phyloP scores from a whole-genome alignment of 2,329 filamentous ascomycete species.

The Fusarium mundagurra region DNA sequence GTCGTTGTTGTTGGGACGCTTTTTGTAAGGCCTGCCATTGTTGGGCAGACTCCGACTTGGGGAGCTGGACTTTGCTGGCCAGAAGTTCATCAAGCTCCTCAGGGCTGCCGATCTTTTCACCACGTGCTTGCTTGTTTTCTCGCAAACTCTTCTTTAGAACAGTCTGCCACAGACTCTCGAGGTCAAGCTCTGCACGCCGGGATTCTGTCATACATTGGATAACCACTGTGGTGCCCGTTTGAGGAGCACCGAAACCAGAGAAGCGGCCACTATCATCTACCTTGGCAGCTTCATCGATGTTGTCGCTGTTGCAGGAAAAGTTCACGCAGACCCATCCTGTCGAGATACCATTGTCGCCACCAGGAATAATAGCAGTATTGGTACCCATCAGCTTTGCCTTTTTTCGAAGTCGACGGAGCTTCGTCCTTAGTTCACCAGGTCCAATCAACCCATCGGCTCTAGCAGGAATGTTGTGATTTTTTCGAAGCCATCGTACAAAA shows the following conservation, averaged over 20 bases:
- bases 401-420: conserved; percentile 81
- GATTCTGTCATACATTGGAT: conserved; percentile 67
- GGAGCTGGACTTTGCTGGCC: conserved; percentile 47
- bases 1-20: conserved; percentile 49
- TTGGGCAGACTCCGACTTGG: conserved; percentile 42
- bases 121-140: conserved; percentile 45
- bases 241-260: conserved; percentile 77
- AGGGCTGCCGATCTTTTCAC: conserved; percentile 34
- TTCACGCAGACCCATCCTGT: conserved; percentile 98
- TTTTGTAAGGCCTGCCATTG: conserved; percentile 50
- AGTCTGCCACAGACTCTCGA: conserved; percentile 63
- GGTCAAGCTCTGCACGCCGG: conserved; percentile 61
- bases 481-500: conserved; percentile 86
- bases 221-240: conserved; percentile 62
- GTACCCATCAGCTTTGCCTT: conserved; percentile 83
- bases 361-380: conserved; percentile 70
- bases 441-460: conserved; percentile 89
- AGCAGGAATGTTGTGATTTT: conserved; percentile 75
- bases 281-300: conserved; percentile 55
- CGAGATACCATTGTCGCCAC: conserved; percentile 83
- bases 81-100: conserved; percentile 46
- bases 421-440: conserved; percentile 89
- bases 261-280: conserved; percentile 65
- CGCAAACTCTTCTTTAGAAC: conserved; percentile 51
- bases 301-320: conserved; percentile 74